These are phyloP conservation scores for Geosiphon pyriformis DNA, from an alignment of 192 early-diverging fungal genomes.

Conservation along the genomic window DNA sequence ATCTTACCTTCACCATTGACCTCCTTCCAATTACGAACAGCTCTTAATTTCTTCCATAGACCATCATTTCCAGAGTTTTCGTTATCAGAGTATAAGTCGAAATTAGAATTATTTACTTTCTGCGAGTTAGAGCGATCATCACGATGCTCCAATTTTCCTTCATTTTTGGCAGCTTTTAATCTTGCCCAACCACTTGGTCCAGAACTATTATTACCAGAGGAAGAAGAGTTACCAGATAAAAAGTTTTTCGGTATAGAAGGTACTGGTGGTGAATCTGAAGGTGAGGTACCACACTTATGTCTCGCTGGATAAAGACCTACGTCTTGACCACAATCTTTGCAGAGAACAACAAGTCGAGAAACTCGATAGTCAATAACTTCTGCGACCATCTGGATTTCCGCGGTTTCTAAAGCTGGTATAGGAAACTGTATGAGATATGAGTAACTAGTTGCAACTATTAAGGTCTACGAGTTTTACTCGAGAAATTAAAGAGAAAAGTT, in stretches of 20 bases:
- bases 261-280: constrained; percentile 29
- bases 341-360: constrained; percentile 50
- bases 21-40: constrained; percentile 11
- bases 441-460: no score
- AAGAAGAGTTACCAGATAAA: background rate
- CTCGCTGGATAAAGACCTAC: constrained; percentile 56
- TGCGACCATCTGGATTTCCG: constrained; percentile 11
- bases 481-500: no score
- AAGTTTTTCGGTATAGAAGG: constrained; percentile 33
- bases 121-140: background rate
- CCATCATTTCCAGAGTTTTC: background rate
- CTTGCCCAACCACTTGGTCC: background rate
- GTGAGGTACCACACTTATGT: constrained; percentile 39
- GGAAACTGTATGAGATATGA: no score
- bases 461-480: no score
- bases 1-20: constrained; percentile 1
- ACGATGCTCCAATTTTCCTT: background rate
- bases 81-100: background rate
- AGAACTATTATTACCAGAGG: background rate
- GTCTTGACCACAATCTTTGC: constrained; percentile 57
- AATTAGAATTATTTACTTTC: background rate
- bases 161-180: background rate
- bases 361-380: constrained; percentile 46
- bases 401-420: no score
- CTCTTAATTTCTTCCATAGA: constrained; percentile 18